These are phyloP conservation scores for Fonsecaea multimorphosa DNA, from an alignment of 2,329 filamentous ascomycete species.

Conservation along the genomic window DNA sequence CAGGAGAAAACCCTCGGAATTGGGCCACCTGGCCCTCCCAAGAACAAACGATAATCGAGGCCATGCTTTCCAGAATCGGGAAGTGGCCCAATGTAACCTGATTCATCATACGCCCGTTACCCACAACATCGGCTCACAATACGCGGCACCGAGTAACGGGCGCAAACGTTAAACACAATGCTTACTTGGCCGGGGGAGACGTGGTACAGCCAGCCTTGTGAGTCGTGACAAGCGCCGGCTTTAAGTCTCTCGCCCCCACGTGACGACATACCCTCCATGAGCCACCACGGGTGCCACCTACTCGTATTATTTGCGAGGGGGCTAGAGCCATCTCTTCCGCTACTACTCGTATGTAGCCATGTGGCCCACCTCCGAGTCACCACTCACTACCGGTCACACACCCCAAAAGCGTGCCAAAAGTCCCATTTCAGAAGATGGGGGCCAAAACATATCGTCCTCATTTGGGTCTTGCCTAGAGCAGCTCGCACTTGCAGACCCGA, in stretches of 20 bases:
- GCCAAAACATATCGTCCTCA: not conserved
- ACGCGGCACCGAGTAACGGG: not conserved
- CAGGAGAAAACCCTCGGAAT: conserved; percentile 2
- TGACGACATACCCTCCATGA: conserved; percentile 1
- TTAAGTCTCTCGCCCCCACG: conserved; percentile 1
- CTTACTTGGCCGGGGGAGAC: not conserved
- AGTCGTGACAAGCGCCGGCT: not conserved
- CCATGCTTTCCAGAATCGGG: not conserved
- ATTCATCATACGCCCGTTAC: conserved; percentile 6
- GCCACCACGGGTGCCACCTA: not conserved
- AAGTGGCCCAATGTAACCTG: conserved; percentile 2
- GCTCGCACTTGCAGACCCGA: not conserved
- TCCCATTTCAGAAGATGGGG: conserved; percentile 1
- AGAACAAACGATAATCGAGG: not conserved
- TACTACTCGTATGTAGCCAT: not conserved
- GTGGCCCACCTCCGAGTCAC: not conserved
- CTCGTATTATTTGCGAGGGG: too few species aligned
- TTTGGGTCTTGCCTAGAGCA: not conserved
- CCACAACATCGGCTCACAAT: not conserved
- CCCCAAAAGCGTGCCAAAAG: conserved; percentile 3
- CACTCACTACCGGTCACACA: not conserved
- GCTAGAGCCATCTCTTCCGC: not conserved
- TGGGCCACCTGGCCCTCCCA: not conserved
- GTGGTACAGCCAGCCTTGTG: conserved; percentile 5
- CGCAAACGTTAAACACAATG: not conserved